Conservation (phyloP, 306 rosid genomes). For the Prunus campanulata region DNA sequence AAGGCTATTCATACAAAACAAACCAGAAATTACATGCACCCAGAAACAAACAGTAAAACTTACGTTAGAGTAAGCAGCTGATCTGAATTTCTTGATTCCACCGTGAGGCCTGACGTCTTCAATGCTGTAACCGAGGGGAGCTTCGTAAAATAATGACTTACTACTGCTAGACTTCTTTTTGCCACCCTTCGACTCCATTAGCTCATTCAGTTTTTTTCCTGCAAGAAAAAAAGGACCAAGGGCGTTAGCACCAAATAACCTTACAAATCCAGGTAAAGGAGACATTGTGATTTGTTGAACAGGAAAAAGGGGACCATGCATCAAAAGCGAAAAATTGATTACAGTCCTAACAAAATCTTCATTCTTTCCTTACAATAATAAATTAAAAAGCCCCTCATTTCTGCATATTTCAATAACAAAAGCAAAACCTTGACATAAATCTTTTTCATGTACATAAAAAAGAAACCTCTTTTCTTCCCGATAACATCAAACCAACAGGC, state of each 20-base stretch:
- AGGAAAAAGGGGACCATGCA: neutral
- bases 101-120: constrained; percentile 97
- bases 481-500: neutral
- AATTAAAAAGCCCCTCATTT: neutral
- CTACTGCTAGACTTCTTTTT: constrained; percentile 86
- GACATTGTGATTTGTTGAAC: neutral
- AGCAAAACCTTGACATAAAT: neutral
- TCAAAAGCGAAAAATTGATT: neutral
- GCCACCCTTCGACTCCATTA: constrained; percentile 95
- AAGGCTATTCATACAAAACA: neutral
- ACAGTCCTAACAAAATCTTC: neutral
- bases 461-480: no score
- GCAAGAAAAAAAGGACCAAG: constrained; percentile 1
- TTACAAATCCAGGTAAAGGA: neutral
- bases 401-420: neutral
- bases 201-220: constrained; percentile 62
- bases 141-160: constrained; percentile 74
- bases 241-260: neutral
- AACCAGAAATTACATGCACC: neutral
- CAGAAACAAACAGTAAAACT: constrained; percentile 9
- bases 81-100: constrained; percentile 96
- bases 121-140: constrained; percentile 93
- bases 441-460: no score
- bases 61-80: constrained; percentile 99
- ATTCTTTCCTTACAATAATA: neutral